These are phyloP conservation scores for Fraxinus cuspidata DNA, from an alignment of 257 asterid genomes.

Conservation along the genomic window DNA sequence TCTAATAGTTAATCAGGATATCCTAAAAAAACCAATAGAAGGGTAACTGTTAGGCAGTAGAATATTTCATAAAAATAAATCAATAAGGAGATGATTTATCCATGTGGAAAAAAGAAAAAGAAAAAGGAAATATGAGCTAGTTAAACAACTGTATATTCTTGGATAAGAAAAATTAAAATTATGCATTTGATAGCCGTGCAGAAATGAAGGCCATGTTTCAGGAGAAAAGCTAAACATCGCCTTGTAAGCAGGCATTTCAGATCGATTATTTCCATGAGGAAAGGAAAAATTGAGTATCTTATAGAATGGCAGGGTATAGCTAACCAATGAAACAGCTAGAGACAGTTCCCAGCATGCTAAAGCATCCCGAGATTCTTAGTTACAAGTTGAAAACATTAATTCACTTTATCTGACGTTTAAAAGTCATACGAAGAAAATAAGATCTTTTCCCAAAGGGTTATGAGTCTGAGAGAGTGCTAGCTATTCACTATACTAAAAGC, in stretches of 20 bases:
- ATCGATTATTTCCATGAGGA: not conserved
- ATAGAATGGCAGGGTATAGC: not conserved
- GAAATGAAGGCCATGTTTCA: not conserved
- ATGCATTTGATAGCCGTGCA: not conserved
- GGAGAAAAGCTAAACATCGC: not conserved
- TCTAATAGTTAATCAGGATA: not conserved
- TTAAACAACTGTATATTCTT: slow-evolving; percentile 1
- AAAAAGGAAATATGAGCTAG: not conserved
- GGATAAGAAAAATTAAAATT: not conserved
- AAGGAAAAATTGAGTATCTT: not conserved
- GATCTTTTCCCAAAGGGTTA: not conserved
- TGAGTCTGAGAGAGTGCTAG: not conserved
- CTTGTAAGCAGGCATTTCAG: not conserved
- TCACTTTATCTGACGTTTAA: not conserved
- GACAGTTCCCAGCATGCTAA: not conserved
- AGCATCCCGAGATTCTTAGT: not conserved
- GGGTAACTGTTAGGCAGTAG: not conserved
- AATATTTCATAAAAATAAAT: not conserved
- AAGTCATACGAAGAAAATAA: not conserved
- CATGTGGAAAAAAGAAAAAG: slow-evolving; percentile 2
- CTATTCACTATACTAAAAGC: not conserved
- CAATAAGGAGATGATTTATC: not conserved
- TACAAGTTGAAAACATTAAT: not conserved
- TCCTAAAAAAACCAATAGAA: slow-evolving; percentile 24
- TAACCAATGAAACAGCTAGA: not conserved